A percentile compares a stretch with the other conserved stretches of the same genome.
These are phyloP conservation scores for Mycena maculata DNA, from an alignment of 768 basidiomycete genomes.

Conservation along the genomic window DNA sequence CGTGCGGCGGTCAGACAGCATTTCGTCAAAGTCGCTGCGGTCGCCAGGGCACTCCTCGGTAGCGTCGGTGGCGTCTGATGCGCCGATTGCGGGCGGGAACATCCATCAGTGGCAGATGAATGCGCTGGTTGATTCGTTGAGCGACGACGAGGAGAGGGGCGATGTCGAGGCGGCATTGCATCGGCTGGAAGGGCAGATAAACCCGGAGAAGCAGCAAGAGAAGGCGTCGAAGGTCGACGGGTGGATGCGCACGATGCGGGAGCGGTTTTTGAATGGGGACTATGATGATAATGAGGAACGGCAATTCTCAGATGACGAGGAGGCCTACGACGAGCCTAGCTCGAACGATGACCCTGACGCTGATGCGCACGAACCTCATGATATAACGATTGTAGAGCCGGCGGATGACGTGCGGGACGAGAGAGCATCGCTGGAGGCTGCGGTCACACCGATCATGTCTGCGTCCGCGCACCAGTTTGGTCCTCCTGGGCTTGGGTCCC, in stretches of 20 bases:
- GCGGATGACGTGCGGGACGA: conserved; percentile 35
- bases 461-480: conserved; percentile 41
- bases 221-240: conserved; percentile 83
- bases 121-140: conserved; percentile 78
- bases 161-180: conserved; percentile 86
- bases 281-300: conserved; percentile 68
- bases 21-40: conserved; percentile 83
- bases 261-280: conserved; percentile 72
- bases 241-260: conserved; percentile 81
- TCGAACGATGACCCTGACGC: conserved; percentile 23
- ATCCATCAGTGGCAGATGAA: conserved; percentile 90
- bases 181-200: conserved; percentile 88
- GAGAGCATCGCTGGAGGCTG: conserved; percentile 34
- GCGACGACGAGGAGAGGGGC: conserved; percentile 79
- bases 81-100: conserved; percentile 54
- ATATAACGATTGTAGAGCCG: conserved; percentile 32
- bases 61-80: conserved; percentile 52
- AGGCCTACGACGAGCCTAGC: conserved; percentile 39
- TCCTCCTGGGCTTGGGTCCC: conserved; percentile 40
- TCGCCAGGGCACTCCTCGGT: conserved; percentile 62
- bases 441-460: conserved; percentile 49
- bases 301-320: conserved; percentile 63
- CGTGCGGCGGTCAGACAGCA: conserved; percentile 75
- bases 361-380: conserved; percentile 22
- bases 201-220: conserved; percentile 74